phyloP scores from a whole-genome alignment of 345 rosid species.

The Tarenaya hassleriana region DNA sequence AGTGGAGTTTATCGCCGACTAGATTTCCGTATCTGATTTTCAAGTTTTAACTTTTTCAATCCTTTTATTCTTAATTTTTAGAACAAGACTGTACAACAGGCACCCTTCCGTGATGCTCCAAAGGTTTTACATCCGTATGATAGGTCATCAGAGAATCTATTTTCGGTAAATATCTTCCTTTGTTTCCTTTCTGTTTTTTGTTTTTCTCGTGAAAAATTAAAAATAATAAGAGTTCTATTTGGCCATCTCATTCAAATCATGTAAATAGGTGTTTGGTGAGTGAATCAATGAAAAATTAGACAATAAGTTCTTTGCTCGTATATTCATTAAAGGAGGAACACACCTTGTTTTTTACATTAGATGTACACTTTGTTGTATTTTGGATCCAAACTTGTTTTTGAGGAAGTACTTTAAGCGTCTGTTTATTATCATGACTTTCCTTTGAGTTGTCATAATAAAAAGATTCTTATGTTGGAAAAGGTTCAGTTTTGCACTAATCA shows the following conservation, averaged over 20 bases:
- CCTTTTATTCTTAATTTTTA: constrained; percentile 22
- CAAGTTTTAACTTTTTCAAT: neutral
- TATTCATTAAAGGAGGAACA: neutral
- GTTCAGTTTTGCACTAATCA: no score
- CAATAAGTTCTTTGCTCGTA: neutral
- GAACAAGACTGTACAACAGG: constrained; percentile 41
- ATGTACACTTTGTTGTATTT: constrained; percentile 2
- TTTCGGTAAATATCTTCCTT: constrained; percentile 45
- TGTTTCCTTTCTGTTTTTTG: neutral
- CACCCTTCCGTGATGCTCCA: constrained; percentile 47
- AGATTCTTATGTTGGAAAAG: no score
- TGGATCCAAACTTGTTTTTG: neutral
- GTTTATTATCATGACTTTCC: no score
- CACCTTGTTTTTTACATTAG: neutral
- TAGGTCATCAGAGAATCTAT: constrained; percentile 78
- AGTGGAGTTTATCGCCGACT: constrained; percentile 2
- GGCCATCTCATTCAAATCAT: neutral
- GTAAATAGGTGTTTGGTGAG: neutral
- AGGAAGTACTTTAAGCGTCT: no score
- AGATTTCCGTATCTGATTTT: constrained; percentile 2
- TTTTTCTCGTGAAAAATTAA: neutral
- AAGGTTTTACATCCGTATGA: constrained; percentile 74
- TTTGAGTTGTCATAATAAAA: no score
- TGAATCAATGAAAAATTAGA: neutral
- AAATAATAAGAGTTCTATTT: neutral